phyloP scores from a whole-genome alignment of 768 basidiomycete species.

The Kwoniella shandongensis region DNA sequence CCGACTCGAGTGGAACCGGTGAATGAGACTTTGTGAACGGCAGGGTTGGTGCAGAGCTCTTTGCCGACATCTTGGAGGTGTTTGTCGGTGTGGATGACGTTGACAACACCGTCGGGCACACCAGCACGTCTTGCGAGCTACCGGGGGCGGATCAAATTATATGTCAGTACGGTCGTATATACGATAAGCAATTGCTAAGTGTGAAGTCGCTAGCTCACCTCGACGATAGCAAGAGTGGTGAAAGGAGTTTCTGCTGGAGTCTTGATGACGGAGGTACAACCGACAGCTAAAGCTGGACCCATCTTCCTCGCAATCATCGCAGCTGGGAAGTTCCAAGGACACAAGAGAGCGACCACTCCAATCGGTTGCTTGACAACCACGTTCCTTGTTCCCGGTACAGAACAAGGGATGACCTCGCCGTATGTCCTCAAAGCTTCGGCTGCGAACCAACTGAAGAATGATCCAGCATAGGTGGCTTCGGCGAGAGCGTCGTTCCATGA shows the following conservation, averaged over 20 bases:
- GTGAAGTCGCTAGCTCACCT: constrained; percentile 58
- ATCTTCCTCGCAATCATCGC: constrained; percentile 65
- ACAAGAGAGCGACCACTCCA: constrained; percentile 54
- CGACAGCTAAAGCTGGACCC: constrained; percentile 71
- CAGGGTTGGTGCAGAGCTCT: constrained; percentile 87
- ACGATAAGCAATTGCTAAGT: background rate
- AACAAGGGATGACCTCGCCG: constrained; percentile 84
- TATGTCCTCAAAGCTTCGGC: constrained; percentile 90
- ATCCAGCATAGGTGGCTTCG: constrained; percentile 67
- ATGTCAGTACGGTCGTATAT: constrained; percentile 1
- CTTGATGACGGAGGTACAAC: constrained; percentile 94
- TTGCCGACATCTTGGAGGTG: constrained; percentile 83
- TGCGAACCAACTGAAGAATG: constrained; percentile 58
- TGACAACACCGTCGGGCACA: constrained; percentile 90
- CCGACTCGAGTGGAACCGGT: constrained; percentile 61
- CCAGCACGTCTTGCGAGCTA: constrained; percentile 86
- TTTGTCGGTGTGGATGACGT: constrained; percentile 84
- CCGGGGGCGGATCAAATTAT: background rate
- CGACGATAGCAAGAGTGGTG: constrained; percentile 84
- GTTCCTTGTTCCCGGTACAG: constrained; percentile 69
- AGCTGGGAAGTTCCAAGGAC: constrained; percentile 78
- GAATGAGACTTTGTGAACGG: constrained; percentile 84
- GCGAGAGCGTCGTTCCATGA: constrained; percentile 79
- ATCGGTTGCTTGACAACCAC: constrained; percentile 88
- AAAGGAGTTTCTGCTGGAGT: constrained; percentile 94